Evolutionary conservation across 208 protist genomes (phyloP).

Genomic region (Leptomonas pyrrhocoris): DNA sequence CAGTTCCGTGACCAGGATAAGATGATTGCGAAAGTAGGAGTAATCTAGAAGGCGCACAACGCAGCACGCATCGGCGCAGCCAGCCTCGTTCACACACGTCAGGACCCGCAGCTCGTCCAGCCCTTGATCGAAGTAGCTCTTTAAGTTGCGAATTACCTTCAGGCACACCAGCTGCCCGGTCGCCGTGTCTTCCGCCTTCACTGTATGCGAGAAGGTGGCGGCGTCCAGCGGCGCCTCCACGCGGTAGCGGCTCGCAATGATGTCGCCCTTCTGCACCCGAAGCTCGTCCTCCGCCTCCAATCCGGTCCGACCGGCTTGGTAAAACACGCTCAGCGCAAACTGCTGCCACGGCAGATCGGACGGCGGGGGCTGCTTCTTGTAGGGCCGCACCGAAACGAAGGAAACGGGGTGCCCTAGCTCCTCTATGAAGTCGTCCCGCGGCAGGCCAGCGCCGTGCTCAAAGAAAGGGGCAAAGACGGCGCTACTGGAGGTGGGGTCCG

Average conservation of each 20-base stretch:
- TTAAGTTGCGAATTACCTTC: conserved; percentile 95
- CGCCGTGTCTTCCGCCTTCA: conserved; percentile 80
- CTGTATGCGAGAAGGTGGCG: conserved; percentile 86
- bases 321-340: conserved; percentile 65
- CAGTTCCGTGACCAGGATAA: conserved; percentile 94
- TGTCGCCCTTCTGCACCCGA: conserved; percentile 53
- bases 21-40: conserved; percentile 94
- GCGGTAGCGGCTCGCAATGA: conserved; percentile 89
- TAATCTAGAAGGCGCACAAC: conserved; percentile 85
- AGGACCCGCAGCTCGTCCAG: conserved; percentile 95
- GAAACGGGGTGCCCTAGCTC: conserved; percentile 29
- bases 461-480: conserved; percentile 47
- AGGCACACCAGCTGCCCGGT: conserved; percentile 74
- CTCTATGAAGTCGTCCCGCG: conserved; percentile 41
- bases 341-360: conserved; percentile 45
- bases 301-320: conserved; percentile 67
- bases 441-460: conserved; percentile 46
- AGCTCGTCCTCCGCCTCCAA: conserved; percentile 84
- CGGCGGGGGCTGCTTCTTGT: conserved; percentile 53
- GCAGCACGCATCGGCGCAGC: conserved; percentile 65
- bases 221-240: conserved; percentile 85
- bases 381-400: conserved; percentile 49
- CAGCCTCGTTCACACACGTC: conserved; percentile 78
- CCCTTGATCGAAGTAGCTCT: conserved; percentile 94
- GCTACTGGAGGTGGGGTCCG: conserved; percentile 11